A percentile compares a stretch with the other conserved stretches of the same genome.
Conservation (phyloP, 306 rosid genomes). For the Boehmeria nivea region DNA sequence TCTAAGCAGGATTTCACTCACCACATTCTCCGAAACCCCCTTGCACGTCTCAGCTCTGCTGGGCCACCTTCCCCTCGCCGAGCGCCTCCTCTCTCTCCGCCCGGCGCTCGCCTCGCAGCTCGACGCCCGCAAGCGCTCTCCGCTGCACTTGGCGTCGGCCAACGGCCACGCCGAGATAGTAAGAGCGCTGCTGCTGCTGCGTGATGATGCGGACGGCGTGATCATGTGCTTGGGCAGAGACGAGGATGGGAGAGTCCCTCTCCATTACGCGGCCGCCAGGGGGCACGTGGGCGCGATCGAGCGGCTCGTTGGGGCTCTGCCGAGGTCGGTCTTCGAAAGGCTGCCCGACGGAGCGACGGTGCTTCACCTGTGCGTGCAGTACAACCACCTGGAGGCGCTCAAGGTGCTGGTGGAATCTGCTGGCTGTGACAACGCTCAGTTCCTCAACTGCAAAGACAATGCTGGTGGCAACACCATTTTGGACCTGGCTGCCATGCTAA, state of each 20-base stretch:
- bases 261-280: conserved; percentile 22
- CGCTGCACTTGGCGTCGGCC: conserved; percentile 24
- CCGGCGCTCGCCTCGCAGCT: neutral
- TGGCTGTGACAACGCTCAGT: neutral
- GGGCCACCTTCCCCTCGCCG: conserved; percentile 12
- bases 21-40: conserved; percentile 13
- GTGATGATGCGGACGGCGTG: neutral
- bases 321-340: neutral
- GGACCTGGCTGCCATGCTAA: conserved; percentile 10
- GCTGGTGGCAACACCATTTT: conserved; percentile 4
- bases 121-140: neutral
- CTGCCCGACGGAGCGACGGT: neutral
- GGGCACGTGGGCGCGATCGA: conserved; percentile 1
- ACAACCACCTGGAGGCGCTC: conserved; percentile 18
- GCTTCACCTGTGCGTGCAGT: conserved; percentile 15
- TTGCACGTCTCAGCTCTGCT: conserved; percentile 12
- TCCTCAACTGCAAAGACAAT: neutral
- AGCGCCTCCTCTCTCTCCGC: neutral
- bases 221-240: neutral
- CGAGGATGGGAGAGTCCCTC: conserved; percentile 17
- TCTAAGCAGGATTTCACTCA: conserved; percentile 15
- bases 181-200: neutral
- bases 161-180: conserved; percentile 13
- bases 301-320: neutral
- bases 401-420: conserved; percentile 9